Percentiles rank a stretch among this genome's conserved stretches.
phyloP scores from a whole-genome alignment of 306 rosid species.

The Fragaria nilgerrensis region DNA sequence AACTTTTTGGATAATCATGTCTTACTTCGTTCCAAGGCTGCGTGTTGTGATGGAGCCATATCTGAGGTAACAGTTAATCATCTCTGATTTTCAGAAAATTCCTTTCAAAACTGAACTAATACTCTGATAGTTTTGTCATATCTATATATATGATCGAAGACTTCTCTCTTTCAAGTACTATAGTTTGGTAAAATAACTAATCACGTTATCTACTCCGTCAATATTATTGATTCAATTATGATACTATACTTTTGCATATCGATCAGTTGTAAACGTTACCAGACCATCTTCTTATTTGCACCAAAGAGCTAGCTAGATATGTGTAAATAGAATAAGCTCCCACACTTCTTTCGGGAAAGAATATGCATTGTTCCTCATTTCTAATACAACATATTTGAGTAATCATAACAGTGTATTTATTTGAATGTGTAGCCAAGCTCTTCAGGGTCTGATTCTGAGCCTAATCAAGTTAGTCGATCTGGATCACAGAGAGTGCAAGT shows the following conservation, averaged over 20 bases:
- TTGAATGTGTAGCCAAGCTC: background rate
- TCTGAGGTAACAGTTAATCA: background rate
- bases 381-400: background rate
- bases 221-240: too few relatives aligned
- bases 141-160: too few relatives aligned
- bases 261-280: background rate
- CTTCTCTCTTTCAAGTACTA: too few relatives aligned
- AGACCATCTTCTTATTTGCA: too few relatives aligned
- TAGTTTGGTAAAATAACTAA: background rate
- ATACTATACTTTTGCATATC: too few relatives aligned
- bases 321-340: too few relatives aligned
- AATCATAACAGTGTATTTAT: background rate
- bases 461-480: background rate
- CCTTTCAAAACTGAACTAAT: background rate
- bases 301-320: too few relatives aligned
- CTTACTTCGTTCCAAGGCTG: slow-evolving; percentile 1
- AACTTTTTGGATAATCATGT: slow-evolving; percentile 1
- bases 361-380: too few relatives aligned
- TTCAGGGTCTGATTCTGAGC: background rate
- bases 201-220: background rate
- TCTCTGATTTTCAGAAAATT: background rate
- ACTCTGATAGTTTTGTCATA: too few relatives aligned
- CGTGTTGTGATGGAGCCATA: background rate
- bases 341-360: too few relatives aligned
- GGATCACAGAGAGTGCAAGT: background rate